These are phyloP conservation scores for Petasospora fabianii DNA, from an alignment of 1,139 yeast species.

Conservation along the genomic window DNA sequence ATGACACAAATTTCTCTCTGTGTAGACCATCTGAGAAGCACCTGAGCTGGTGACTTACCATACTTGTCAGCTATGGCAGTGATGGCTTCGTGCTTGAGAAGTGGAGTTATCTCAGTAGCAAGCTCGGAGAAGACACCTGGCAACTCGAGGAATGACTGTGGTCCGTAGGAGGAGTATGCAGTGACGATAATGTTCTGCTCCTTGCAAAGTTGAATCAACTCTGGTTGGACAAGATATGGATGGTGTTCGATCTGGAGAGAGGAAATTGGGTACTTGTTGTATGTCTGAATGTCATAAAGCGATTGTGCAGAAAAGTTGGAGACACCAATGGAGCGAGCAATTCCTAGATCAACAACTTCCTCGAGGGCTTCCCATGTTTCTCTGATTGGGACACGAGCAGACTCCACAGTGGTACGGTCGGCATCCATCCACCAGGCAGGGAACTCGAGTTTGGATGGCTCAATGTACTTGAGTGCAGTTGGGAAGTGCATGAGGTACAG, in stretches of 20 bases:
- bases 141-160: slow-evolving; percentile 69
- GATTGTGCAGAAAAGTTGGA: slow-evolving; percentile 79
- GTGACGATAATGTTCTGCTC: slow-evolving; percentile 45
- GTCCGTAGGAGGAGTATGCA: slow-evolving; percentile 85
- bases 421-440: slow-evolving; percentile 46
- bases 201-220: slow-evolving; percentile 54
- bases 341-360: slow-evolving; percentile 53
- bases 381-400: slow-evolving; percentile 62
- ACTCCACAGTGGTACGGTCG: slow-evolving; percentile 38
- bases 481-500: slow-evolving; percentile 79
- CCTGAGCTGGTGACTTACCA: slow-evolving; percentile 54
- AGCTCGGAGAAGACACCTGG: slow-evolving; percentile 32
- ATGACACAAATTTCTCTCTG: slow-evolving; percentile 69
- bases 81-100: slow-evolving; percentile 54
- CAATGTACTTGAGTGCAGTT: slow-evolving; percentile 65
- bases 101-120: slow-evolving; percentile 50
- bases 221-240: slow-evolving; percentile 80
- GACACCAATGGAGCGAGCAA: slow-evolving; percentile 71
- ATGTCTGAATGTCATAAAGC: slow-evolving; percentile 68
- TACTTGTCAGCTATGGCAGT: slow-evolving; percentile 51
- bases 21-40: slow-evolving; percentile 77
- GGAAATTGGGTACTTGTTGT: slow-evolving; percentile 60
- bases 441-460: slow-evolving; percentile 67
- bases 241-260: slow-evolving; percentile 79
- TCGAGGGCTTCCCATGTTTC: slow-evolving; percentile 84